Evolutionary conservation across 805 yeast species (phyloP).

Genomic region (Sugiyamaella valdiviana): DNA sequence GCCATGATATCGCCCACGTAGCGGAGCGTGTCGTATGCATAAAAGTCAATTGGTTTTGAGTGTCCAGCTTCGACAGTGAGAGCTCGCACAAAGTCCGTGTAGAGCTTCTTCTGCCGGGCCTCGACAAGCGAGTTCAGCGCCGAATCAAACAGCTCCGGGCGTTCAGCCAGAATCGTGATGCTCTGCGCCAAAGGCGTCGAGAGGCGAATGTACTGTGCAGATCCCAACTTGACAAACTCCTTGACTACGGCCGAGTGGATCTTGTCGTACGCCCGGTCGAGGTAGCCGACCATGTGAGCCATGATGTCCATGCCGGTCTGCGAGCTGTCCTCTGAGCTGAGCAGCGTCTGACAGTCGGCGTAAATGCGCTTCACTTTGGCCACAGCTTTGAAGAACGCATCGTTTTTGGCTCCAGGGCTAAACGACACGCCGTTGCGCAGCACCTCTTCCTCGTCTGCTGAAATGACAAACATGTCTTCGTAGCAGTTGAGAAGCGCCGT

Average conservation of each 20-base stretch:
- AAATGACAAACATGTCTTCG: slow-evolving; percentile 57
- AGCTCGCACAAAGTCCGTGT: slow-evolving; percentile 56
- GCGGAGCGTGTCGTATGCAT: slow-evolving; percentile 74
- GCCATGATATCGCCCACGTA: slow-evolving; percentile 86
- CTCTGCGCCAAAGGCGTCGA: slow-evolving; percentile 20
- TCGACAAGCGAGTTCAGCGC: slow-evolving; percentile 59
- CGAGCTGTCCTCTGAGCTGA: slow-evolving; percentile 36
- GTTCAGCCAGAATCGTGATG: slow-evolving; percentile 28
- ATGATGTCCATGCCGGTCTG: slow-evolving; percentile 58
- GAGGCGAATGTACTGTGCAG: slow-evolving; percentile 16
- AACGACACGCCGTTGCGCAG: slow-evolving; percentile 36
- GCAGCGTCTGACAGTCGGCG: slow-evolving; percentile 59
- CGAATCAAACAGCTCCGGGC: slow-evolving; percentile 43
- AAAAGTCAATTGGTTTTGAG: slow-evolving; percentile 50
- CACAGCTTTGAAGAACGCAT: slow-evolving; percentile 55
- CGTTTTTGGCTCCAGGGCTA: slow-evolving; percentile 21
- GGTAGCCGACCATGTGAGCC: slow-evolving; percentile 46
- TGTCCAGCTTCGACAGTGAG: slow-evolving; percentile 25
- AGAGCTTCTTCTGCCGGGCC: slow-evolving; percentile 57
- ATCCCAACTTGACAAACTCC: slow-evolving; percentile 21
- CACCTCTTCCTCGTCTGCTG: slow-evolving; percentile 63
- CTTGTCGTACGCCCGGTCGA: slow-evolving; percentile 50
- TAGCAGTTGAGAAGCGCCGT: slow-evolving; percentile 28
- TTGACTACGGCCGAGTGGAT: slow-evolving; percentile 40
- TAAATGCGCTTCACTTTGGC: slow-evolving; percentile 58